Base-by-base conservation (phyloP, 305 asterid genomes). In the Solanum hybrid region DNA sequence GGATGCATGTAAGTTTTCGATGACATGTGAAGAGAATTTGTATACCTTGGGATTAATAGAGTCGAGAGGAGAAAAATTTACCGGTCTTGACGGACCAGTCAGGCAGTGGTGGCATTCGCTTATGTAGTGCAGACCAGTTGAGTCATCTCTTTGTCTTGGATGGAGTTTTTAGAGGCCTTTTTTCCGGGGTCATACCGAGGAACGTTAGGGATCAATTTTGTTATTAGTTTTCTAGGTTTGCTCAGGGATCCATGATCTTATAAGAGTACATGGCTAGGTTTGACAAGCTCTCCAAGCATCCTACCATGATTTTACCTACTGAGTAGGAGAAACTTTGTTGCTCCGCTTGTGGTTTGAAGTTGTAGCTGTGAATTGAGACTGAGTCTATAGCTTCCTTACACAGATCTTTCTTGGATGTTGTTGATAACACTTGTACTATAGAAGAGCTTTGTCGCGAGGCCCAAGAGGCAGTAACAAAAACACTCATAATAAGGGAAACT, bases 41-140 rank as follows among this genome's bases (percentile, higher is more conserved):
- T 56, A 56, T 56, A 56, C 69, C 69, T 56, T 56, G 2, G 24
- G 5, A 56, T 56, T 56, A 17, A 7, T 56, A 3, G 24, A 56
- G 69, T 56, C 24, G 10, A 56, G 24, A 56, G 24, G 10, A 56
- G 5, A 6, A 17, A 3, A 56, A 4, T 56, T 56, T 56, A 56
- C 69, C 0, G 0, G 2, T 0, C 24, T 56, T 56, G 10, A 17
- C 2, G 4, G 10, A 56, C 69, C 5, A 17, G 1, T 6, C 0
- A 56, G 5, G 24, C 10, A 56, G 2, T 56, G 24, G 24, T 56
- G 69, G 24, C 10, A 17, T 56, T 56, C 2, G 1, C 24, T 56
- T 56, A 56, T 56, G 0, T 2, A 17, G 69, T 56, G 24, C 24
- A 56, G 24, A 56, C 10, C 10, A 17, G 69, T 17, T 56, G 69